Conservation (phyloP, 2,329 filamentous ascomycete species). For the Teratosphaeria destructans region DNA sequence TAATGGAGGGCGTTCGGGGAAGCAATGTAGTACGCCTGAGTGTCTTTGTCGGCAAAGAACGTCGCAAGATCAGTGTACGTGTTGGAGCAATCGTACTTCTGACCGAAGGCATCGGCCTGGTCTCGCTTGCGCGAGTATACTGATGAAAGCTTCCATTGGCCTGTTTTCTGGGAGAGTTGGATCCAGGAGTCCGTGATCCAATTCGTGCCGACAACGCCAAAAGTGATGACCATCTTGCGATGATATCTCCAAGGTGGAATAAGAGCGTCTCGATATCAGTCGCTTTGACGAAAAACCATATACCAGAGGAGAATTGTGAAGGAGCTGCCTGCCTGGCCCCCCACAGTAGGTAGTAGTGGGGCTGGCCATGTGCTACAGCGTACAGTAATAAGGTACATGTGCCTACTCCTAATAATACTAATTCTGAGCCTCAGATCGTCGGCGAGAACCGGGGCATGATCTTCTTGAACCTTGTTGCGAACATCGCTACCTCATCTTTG, state of each 20-base stretch:
- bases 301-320: not conserved
- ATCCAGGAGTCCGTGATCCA: slow-evolving; percentile 43
- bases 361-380: too few species aligned
- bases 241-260: not conserved
- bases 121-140: slow-evolving; percentile 38
- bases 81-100: slow-evolving; percentile 28
- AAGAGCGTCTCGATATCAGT: not conserved
- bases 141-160: slow-evolving; percentile 34
- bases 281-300: not conserved
- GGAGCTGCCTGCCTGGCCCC: too few species aligned
- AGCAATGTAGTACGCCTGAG: slow-evolving; percentile 39
- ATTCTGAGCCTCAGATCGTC: not conserved
- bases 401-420: too few species aligned
- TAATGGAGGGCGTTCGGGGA: slow-evolving; percentile 40
- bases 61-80: slow-evolving; percentile 31
- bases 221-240: slow-evolving; percentile 24
- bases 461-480: not conserved
- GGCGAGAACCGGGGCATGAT: not conserved
- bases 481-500: not conserved
- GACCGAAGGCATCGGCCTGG: slow-evolving; percentile 33
- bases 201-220: slow-evolving; percentile 37
- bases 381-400: too few species aligned
- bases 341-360: too few species aligned
- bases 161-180: slow-evolving; percentile 31
- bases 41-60: slow-evolving; percentile 28